Conservation (phyloP, 1,284 basidiomycete species). For the Puccinia brachypodii region DNA sequence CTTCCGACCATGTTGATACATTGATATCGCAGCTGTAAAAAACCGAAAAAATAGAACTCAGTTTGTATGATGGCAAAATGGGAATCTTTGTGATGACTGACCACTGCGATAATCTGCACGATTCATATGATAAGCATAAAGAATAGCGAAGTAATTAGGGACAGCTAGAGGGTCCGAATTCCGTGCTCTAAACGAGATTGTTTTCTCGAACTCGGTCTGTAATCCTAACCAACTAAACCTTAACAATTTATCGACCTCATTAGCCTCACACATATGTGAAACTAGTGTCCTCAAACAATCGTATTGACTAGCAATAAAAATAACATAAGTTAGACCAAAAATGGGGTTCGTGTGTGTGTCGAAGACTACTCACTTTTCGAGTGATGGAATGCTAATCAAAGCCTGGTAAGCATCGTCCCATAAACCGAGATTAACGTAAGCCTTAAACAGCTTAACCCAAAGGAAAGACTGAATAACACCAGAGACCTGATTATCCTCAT, state of each 20-base stretch:
- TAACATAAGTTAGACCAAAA: neutral
- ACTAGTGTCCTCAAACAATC: conserved; percentile 77
- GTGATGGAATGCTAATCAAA: conserved; percentile 21
- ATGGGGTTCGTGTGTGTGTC: neutral
- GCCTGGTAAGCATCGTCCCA: conserved; percentile 46
- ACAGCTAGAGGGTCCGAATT: conserved; percentile 83
- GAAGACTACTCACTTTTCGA: conserved; percentile 23
- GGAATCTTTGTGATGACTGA: conserved; percentile 38
- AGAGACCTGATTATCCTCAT: neutral
- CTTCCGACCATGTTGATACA: conserved; percentile 89
- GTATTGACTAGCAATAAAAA: conserved; percentile 64
- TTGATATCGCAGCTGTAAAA: conserved; percentile 73
- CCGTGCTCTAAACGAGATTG: conserved; percentile 87
- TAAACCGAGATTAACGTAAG: conserved; percentile 14
- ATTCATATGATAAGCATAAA: conserved; percentile 90
- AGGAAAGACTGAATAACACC: conserved; percentile 4
- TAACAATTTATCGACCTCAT: conserved; percentile 75
- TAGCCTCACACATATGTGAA: conserved; percentile 86
- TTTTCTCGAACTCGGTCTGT: conserved; percentile 81
- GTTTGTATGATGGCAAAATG: too few species aligned
- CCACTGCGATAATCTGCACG: conserved; percentile 63
- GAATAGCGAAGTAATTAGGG: conserved; percentile 84
- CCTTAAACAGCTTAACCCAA: conserved; percentile 35
- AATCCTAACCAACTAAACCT: conserved; percentile 82
- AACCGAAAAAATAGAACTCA: conserved; percentile 25